Base-by-base conservation (phyloP, 257 asterid species). In the Primulina eburnea region DNA sequence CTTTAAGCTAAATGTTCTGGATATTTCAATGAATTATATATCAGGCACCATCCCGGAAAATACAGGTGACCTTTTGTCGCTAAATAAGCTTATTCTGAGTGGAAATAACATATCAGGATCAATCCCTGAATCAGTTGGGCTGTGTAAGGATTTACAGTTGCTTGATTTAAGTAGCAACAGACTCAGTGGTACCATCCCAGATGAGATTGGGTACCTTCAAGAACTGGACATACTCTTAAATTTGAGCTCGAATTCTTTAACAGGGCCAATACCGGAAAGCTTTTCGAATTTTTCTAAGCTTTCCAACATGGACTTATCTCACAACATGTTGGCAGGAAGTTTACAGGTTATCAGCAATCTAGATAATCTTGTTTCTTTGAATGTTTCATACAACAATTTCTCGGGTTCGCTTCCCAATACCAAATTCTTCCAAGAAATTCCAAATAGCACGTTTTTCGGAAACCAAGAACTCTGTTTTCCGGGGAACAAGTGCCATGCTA, bases 251-350 rank as follows among this genome's bases (percentile, higher is more conserved):
- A 88, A 88, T 70, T 64, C 53, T 47, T 60, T 88, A 62, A 78
- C 77, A 6, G 92, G 95, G 40, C 74, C 75, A 0, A 72, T 88
- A 64, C 95, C 92, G 1, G 76, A 71, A 75, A 83, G 92, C 79
- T 88, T 88, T 70, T 78, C 90, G 14, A 86, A 80, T n/a, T 72
- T 86, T 28, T 86, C 92, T 30, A 86, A 83, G 78, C 89, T 88
- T 16, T 86, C 89, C 43, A 88, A 71, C 82, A 84, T 86, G 89
- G 92, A 88, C 72, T 73, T 88, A 64, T 88, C 95, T 63, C 85
- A 83, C 75, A 88, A 88, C 80, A 78, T 80, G 86, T 69, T 88
- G 80, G 78, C 70, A 71, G 95, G 95, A 77, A 81, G 79, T 80
- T 81, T 88, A 67, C 75, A 69, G 65, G 81, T 71, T 32, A 75